Base-by-base conservation (phyloP, 768 basidiomycete species). In the Strobilomyces echinocephalus region DNA sequence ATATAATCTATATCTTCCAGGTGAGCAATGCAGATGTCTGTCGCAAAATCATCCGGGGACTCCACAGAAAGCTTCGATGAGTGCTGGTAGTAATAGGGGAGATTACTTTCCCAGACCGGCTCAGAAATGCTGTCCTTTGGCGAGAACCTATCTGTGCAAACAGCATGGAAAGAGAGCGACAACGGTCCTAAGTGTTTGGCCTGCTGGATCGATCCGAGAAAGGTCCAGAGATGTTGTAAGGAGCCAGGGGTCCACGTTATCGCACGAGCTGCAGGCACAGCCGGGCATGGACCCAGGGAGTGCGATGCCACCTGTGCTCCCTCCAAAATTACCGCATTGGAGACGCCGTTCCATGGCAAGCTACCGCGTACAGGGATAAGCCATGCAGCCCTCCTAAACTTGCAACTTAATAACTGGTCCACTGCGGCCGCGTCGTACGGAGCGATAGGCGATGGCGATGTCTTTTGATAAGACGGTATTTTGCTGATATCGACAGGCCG, bases 351-450 rank as follows among this genome's bases (percentile, higher is more conserved):
- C 79, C 79, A 84, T 35, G 80, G 80, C 39, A 78, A 58, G 26
- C 54, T 62, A 15, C 83, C 83, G 12, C 82, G 76, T 6, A 84
- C 63, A 38, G 83, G 83, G 35, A 85, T 73, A 15, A 84, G 60
- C 83, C 83, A 85, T 8, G 79, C 76, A 45, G 68, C 69, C 46
- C 81, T 77, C 46, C 72, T 59, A 58, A 73, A 75, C 26, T 62
- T 63, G 26, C 57, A 50, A 18, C 67, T 58, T 8, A 59, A 69
- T 63, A 60, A 69, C 38, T 57, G 56, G 35, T 51, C 45, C 9
- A 68, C 52, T 62, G 57, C 72, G 69, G 65, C 74, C 72, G 51
- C 21, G 39, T 63, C 60, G 48, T 69, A 66, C 8, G 71, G 69
- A 21, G 72, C 48, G 42, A 81, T 66, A 28, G 74, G 71, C 8